Evolutionary conservation across 495 filamentous ascomycete species (phyloP).

Genomic region (Penicillium tannophilum): DNA sequence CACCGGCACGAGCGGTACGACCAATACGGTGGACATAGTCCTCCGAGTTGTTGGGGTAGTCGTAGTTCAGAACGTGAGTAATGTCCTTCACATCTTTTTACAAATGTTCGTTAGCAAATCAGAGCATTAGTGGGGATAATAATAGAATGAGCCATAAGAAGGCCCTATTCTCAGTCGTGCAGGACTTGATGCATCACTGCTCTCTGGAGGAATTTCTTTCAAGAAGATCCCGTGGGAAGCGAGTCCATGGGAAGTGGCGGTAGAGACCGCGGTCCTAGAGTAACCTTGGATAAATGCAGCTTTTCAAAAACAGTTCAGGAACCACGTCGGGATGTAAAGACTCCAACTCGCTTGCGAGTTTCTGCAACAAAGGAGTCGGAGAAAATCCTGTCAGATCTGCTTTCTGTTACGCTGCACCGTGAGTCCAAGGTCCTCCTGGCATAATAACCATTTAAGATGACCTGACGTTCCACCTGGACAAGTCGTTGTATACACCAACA

Average conservation of each 20-base stretch:
- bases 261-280: slow-evolving; percentile 70
- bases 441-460: slow-evolving; percentile 72
- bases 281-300: slow-evolving; percentile 68
- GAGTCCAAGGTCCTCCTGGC: slow-evolving; percentile 82
- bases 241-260: slow-evolving; percentile 54
- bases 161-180: slow-evolving; percentile 60
- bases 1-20: slow-evolving; percentile 89
- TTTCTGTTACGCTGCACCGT: slow-evolving; percentile 75
- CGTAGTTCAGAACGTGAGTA: slow-evolving; percentile 99
- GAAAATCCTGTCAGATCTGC: slow-evolving; percentile 52
- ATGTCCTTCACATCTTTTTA: slow-evolving; percentile 99
- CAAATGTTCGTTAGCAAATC: slow-evolving; percentile 73
- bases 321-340: slow-evolving; percentile 52
- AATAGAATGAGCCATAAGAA: slow-evolving; percentile 50
- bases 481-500: slow-evolving; percentile 72
- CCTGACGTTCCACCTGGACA: slow-evolving; percentile 76
- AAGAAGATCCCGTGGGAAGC: slow-evolving; percentile 53
- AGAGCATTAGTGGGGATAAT: slow-evolving; percentile 41
- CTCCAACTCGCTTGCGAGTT: slow-evolving; percentile 70
- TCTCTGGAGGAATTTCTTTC: slow-evolving; percentile 61
- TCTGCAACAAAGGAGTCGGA: slow-evolving; percentile 69
- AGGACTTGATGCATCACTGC: slow-evolving; percentile 73
- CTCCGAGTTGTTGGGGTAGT: slow-evolving; percentile 99
- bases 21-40: slow-evolving; percentile 98
- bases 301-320: slow-evolving; percentile 63